phyloP scores from a whole-genome alignment of 306 rosid genomes.

The Cyamopsis tetragonoloba region DNA sequence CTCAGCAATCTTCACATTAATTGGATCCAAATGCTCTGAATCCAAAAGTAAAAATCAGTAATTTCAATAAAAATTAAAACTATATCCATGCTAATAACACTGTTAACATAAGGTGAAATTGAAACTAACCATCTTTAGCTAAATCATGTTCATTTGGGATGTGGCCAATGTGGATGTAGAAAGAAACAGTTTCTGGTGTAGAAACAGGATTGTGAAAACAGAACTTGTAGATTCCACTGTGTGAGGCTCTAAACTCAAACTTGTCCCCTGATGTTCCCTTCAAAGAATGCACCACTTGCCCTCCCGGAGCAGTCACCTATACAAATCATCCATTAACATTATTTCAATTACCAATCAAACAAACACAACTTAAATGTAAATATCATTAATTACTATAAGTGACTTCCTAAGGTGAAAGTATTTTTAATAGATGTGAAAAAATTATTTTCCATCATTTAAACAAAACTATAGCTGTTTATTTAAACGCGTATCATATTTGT shows the following conservation, averaged over 20 bases:
- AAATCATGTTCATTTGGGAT: slow-evolving; percentile 75
- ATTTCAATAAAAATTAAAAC: no score
- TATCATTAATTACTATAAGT: no score
- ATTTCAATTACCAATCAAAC: neutral
- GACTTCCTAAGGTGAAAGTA: no score
- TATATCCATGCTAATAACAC: neutral
- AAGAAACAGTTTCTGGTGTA: slow-evolving; percentile 83
- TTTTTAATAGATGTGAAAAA: no score
- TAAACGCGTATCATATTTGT: no score
- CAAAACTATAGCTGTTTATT: no score
- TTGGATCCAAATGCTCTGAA: slow-evolving; percentile 85
- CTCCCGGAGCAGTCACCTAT: slow-evolving; percentile 74
- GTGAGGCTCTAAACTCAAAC: slow-evolving; percentile 76
- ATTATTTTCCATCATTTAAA: no score
- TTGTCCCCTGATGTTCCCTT: slow-evolving; percentile 89
- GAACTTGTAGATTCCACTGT: slow-evolving; percentile 64
- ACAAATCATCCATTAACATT: neutral
- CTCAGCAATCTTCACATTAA: slow-evolving; percentile 88
- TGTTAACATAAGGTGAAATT: neutral
- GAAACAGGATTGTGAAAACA: slow-evolving; percentile 75
- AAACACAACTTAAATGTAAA: no score
- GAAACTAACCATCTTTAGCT: slow-evolving; percentile 75
- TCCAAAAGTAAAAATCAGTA: neutral
- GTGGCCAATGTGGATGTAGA: slow-evolving; percentile 88
- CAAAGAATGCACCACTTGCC: slow-evolving; percentile 37